These are phyloP conservation scores for Mimosa pudica DNA, from an alignment of 306 rosid genomes.

Conservation along the genomic window DNA sequence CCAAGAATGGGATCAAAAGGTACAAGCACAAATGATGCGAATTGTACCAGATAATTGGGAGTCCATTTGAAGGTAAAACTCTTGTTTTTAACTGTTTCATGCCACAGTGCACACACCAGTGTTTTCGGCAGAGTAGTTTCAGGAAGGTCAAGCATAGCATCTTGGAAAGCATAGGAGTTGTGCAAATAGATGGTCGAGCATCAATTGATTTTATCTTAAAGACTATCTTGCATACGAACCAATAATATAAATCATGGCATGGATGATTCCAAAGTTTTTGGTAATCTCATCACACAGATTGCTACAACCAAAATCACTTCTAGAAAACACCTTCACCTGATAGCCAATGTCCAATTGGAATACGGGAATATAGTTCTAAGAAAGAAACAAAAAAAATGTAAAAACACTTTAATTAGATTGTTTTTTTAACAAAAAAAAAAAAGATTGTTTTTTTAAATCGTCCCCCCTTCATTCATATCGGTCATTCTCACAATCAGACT, in stretches of 20 bases:
- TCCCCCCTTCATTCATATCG: not conserved
- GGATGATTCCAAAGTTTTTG: not conserved
- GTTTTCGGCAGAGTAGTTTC: not conserved
- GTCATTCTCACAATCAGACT: not conserved
- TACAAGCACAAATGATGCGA: not conserved
- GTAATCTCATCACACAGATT: not conserved
- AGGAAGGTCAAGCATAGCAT: not conserved
- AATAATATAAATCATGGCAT: not conserved
- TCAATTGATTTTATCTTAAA: not conserved
- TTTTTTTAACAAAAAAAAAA: no score
- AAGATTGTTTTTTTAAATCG: not conserved
- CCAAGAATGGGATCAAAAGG: not conserved
- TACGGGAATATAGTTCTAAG: not conserved
- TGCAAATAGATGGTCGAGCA: not conserved
- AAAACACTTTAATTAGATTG: not conserved
- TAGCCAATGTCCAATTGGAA: not conserved
- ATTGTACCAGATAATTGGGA: not conserved
- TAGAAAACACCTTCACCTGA: not conserved
- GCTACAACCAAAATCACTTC: not conserved
- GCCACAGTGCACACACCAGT: not conserved
- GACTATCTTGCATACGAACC: not conserved
- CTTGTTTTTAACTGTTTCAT: not conserved
- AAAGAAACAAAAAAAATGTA: not conserved
- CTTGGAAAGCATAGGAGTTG: not conserved
- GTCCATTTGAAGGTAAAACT: conserved; percentile 5